Base-by-base conservation (phyloP, 2,329 filamentous ascomycete genomes). In the Curvularia hawaiiensis region DNA sequence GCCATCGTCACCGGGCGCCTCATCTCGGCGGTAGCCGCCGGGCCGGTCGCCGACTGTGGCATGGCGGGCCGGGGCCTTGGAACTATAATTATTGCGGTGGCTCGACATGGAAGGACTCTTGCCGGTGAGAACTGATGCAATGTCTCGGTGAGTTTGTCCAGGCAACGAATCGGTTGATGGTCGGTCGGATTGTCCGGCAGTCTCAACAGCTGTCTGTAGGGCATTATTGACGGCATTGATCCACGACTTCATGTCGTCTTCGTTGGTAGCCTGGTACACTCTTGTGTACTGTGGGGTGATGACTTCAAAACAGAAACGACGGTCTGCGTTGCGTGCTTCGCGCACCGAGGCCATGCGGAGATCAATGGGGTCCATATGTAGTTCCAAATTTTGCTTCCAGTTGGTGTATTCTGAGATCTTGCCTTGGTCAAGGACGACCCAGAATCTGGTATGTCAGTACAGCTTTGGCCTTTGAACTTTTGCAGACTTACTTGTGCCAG, bases 361-460 rank as follows among this genome's bases (percentile, higher is more conserved):
- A 75, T 99, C 96, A 64, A 99, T 98, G 0, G 95, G 95, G 2
- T 98, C 95, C 87, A 97, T 98, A 75, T 99, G 96, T 26, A 98
- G 82, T 76, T 99, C 95, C 24, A 99, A 85, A 75, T 88, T 94
- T 75, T 99, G 92, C 78, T 99, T 99, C 95, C 95, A 99, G 75
- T 99, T 98, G 74, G 93, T 97, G 78, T 99, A 99, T 73, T 99
- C 95, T 1, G 94, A 97, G 16, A 99, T 83, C 74, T 95, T 97
- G 24, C 95, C 95, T 77, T 97, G 93, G 74, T 98, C 96, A 44
- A 99, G 83, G 2, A 99, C 95, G 63, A 99, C 96, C 95, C 95
- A 99, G 78, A 98, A 99, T 73, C 92, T 96, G 67, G 26, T 18
- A 39, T 16, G 55, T 80, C 66, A 80, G 66, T 52, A 47, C 12